Conservation (phyloP, 2,329 filamentous ascomycete genomes). For the Penicillium palitans region DNA sequence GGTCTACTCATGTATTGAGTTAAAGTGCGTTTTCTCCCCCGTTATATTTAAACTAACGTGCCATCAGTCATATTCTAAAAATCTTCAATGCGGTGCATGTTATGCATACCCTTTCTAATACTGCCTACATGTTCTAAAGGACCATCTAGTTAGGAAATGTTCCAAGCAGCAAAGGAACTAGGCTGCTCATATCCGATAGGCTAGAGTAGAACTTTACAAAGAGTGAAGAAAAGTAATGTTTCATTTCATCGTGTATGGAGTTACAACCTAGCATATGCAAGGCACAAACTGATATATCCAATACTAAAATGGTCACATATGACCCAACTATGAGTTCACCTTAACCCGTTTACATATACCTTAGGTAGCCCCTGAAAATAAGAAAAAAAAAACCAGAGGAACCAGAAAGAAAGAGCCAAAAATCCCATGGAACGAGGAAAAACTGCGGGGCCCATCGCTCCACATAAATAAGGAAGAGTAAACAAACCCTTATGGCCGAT, state of each 20-base stretch:
- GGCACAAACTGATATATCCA: slow-evolving; percentile 19
- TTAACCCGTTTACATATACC: neutral
- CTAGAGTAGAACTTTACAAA: neutral
- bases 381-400: neutral
- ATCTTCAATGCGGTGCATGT: neutral
- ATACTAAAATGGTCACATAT: neutral
- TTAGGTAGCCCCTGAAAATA: neutral
- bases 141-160: neutral
- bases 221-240: neutral
- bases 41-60: slow-evolving; percentile 1
- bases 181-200: neutral
- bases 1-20: neutral
- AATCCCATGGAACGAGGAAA: slow-evolving; percentile 5
- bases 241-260: neutral
- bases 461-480: slow-evolving; percentile 5
- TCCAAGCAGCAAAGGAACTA: neutral
- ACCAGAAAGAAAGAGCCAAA: neutral
- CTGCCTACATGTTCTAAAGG: neutral
- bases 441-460: slow-evolving; percentile 16
- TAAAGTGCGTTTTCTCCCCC: neutral
- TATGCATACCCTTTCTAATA: neutral
- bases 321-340: neutral
- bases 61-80: neutral
- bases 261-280: slow-evolving; percentile 7
- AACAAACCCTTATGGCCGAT: slow-evolving; percentile 18